phyloP scores from a whole-genome alignment of 106 monocot genomes.

The Vanilla planifolia region DNA sequence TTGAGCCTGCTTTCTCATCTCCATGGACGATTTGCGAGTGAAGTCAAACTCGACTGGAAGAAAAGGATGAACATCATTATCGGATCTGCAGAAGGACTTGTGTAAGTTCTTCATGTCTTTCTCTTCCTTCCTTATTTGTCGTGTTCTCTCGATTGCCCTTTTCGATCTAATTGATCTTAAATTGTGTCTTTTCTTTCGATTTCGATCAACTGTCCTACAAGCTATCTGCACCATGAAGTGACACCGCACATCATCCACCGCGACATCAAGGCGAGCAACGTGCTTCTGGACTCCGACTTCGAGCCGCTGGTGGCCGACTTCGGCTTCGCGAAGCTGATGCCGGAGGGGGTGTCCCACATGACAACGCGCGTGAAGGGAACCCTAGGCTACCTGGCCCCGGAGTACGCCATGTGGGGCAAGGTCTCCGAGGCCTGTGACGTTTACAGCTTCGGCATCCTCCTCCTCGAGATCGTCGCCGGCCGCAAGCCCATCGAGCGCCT shows the following conservation, averaged over 20 bases:
- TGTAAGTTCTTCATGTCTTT: conserved; percentile 13
- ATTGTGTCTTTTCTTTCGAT: background rate
- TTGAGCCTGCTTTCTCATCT: conserved; percentile 50
- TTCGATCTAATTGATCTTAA: too few species aligned
- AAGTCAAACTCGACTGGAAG: conserved; percentile 31
- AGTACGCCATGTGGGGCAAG: conserved; percentile 41
- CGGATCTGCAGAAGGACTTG: conserved; percentile 37
- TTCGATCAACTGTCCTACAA: background rate
- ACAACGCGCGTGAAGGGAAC: conserved; percentile 33
- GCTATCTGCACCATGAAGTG: conserved; percentile 42
- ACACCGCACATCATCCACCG: conserved; percentile 44
- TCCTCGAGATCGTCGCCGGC: conserved; percentile 46
- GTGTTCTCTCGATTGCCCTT: too few species aligned
- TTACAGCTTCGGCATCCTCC: conserved; percentile 49
- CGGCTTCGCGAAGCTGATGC: conserved; percentile 47
- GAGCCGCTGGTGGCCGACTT: conserved; percentile 40
- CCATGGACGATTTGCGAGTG: conserved; percentile 33
- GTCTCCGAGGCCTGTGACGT: conserved; percentile 35
- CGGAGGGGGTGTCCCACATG: conserved; percentile 28
- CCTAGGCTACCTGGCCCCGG: conserved; percentile 37
- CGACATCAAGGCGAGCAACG: conserved; percentile 59
- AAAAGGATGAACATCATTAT: conserved; percentile 30
- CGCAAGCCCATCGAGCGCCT: conserved; percentile 49
- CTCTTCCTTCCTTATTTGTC: too few species aligned
- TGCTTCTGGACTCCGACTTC: conserved; percentile 41